Evolutionary conservation across 139 green algal species (phyloP), one percentile per base, ranked within the genome.

Genomic region (Marvania coccoides): DNA sequence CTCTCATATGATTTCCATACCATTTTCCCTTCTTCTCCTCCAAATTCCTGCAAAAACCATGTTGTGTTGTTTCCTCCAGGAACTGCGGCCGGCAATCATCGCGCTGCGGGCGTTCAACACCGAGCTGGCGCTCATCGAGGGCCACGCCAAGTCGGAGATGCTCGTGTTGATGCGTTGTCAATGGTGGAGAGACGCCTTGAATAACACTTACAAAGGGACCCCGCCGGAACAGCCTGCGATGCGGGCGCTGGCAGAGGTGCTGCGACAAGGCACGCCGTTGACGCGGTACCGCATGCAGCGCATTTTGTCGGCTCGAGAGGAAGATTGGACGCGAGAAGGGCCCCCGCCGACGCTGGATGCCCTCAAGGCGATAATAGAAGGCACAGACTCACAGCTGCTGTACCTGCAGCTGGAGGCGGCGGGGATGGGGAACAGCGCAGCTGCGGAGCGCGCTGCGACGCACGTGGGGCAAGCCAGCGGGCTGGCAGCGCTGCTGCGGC

Each of bases 151-250:
- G 45, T 63, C 72, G 42, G 65, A 65, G 51, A 69, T 61, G 51
- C 58, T 85, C 46, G 35, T 79, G 24, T 64, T 75, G 23, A 81
- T 85, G 45, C 67, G 87, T 12, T 90, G 84, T 61, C 84, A 95
- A 56, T 95, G 88, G 88, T 95, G 88, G 88, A 59, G 78, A 0
- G 87, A 95, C 26, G 84, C 82, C 0, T 42, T 95, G 5, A 74
- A 78, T 7, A 65, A 69, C 26, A 71, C 76, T 8, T 88, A 76
- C 63, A 79, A 81, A 39, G 67, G 26, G 33, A 55, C 13, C 1
- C 68, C 79, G 3, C 61, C 69, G 0, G 61, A 66, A 10, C 81
- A 91, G 39, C 87, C 87, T 0, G 79, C 84, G 9, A 68, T 81
- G 4, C 55, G 73, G 2, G 80, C 83, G 6, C 77, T 93, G 31